These are phyloP conservation scores for Kalanchoe fedtschenkoi DNA, from an alignment of 164 flowering plant genomes.

Conservation along the genomic window DNA sequence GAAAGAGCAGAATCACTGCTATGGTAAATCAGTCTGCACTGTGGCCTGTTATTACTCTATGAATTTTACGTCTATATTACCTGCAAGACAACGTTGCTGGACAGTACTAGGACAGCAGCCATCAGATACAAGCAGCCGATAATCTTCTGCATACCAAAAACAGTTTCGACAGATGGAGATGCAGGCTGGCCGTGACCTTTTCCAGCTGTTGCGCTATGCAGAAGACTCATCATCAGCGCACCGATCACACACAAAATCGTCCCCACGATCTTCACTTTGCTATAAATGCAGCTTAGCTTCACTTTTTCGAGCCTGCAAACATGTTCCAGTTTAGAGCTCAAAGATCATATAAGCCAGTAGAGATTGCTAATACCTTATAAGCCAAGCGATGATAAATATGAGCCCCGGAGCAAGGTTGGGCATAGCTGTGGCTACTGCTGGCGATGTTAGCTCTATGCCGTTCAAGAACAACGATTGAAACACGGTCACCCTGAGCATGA, in stretches of 20 bases:
- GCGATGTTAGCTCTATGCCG: not conserved
- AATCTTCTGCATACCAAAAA: conserved; percentile 30
- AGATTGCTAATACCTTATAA: not conserved
- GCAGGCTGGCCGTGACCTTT: not conserved
- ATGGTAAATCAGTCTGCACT: not conserved
- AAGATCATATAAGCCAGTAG: too few species aligned
- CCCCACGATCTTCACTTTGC: conserved; percentile 60
- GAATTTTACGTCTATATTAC: too few species aligned
- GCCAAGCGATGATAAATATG: not conserved
- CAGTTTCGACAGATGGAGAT: not conserved
- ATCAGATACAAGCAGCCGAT: conserved; percentile 56
- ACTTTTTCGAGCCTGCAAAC: conserved; percentile 57
- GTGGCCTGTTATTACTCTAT: too few species aligned
- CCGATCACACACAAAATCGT: conserved; percentile 62
- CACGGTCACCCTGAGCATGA: conserved; percentile 1
- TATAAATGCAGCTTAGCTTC: conserved; percentile 38
- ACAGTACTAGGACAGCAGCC: conserved; percentile 44
- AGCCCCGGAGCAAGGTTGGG: not conserved
- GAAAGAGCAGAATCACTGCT: not conserved
- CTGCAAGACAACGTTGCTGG: conserved; percentile 57
- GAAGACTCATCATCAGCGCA: conserved; percentile 58
- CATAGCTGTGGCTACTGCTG: not conserved
- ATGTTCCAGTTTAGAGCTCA: not conserved
- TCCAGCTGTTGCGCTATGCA: conserved; percentile 22
- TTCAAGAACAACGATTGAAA: not conserved